These are phyloP conservation scores for Diplodia corticola DNA, from an alignment of 2,329 filamentous ascomycete genomes.

Conservation along the genomic window DNA sequence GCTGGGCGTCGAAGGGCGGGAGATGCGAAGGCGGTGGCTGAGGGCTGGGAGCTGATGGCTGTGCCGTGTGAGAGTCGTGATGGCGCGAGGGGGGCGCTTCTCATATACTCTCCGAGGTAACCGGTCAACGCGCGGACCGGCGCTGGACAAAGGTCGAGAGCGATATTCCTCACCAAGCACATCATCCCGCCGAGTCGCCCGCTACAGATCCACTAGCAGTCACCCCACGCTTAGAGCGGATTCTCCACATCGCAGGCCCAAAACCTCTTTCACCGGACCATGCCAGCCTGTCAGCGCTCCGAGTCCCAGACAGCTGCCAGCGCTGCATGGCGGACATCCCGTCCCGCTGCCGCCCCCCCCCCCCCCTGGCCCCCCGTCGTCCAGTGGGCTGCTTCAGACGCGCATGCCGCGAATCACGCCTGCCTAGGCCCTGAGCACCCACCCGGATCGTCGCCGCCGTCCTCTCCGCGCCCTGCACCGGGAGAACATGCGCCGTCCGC, in stretches of 20 bases:
- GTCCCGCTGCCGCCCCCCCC: slow-evolving; percentile 21
- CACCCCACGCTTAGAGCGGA: slow-evolving; percentile 10
- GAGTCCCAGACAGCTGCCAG: not conserved
- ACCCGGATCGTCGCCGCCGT: slow-evolving; percentile 9
- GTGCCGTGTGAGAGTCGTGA: not conserved
- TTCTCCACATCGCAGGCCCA: slow-evolving; percentile 10
- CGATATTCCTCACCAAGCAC: slow-evolving; percentile 20
- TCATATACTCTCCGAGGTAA: not conserved
- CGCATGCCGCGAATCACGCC: slow-evolving; percentile 12
- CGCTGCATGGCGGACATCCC: slow-evolving; percentile 12
- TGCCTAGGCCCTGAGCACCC: slow-evolving; percentile 4
- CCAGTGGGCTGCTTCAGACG: slow-evolving; percentile 15
- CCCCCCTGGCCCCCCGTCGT: slow-evolving; percentile 11
- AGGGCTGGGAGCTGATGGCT: not conserved
- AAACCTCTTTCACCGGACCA: not conserved
- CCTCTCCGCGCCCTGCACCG: not conserved
- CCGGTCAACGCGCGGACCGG: not conserved
- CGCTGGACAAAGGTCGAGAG: slow-evolving; percentile 15
- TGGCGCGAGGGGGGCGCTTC: not conserved
- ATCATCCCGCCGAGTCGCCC: slow-evolving; percentile 19
- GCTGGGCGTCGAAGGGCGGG: not conserved
- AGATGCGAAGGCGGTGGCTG: slow-evolving; percentile 3
- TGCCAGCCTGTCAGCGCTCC: slow-evolving; percentile 4
- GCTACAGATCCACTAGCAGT: slow-evolving; percentile 16
- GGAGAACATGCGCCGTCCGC: not conserved